Evolutionary conservation across 345 rosid genomes (phyloP), one percentile per base, ranked within the genome.

Genomic region (Euclidium syriacum): DNA sequence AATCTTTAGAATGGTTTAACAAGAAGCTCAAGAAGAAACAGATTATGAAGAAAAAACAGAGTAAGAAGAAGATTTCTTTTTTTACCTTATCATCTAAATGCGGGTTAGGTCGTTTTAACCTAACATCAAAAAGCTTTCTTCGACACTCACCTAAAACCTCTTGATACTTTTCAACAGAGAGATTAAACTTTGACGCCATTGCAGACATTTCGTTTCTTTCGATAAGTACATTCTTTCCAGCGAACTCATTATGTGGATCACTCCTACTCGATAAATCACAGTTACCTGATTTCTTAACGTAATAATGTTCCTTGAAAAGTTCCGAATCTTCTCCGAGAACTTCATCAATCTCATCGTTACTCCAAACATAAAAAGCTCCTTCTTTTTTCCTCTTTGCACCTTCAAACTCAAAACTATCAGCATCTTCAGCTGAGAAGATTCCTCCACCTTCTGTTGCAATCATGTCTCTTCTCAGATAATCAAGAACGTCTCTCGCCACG

Each of bases 351-450:
- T 89, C 95, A 67, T 81, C 72, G 65, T 72, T 76, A n/a, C 83
- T 75, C 98, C 96, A 85, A 48, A 84, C 52, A 35, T 89, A 89
- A 77, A 85, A 89, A 18, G 96, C 95, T 65, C 95, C 95, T 81
- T 92, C 98, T 68, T 79, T 87, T 75, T 87, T 92, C 40, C 77
- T 60, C 38, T 59, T 44, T 44, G 88, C 75, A 4, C 84, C 88
- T 49, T 82, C 82, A 36, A 34, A 68, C 32, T 83, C 96, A 65
- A 85, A 79, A 70, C 96, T 89, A 67, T 92, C 95, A 18, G 95
- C 95, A 78, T 92, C 98, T 81, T 92, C 95, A 19, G 96, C 98
- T 19, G 98, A 87, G 61, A 81, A 87, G 60, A 84, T 87, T 69
- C 83, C 90, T 69, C 83, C 90, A 59, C 95, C 96, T 68, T 81